Base-by-base conservation (phyloP, 2,329 filamentous ascomycete species). In the Elsinoe necatrix region DNA sequence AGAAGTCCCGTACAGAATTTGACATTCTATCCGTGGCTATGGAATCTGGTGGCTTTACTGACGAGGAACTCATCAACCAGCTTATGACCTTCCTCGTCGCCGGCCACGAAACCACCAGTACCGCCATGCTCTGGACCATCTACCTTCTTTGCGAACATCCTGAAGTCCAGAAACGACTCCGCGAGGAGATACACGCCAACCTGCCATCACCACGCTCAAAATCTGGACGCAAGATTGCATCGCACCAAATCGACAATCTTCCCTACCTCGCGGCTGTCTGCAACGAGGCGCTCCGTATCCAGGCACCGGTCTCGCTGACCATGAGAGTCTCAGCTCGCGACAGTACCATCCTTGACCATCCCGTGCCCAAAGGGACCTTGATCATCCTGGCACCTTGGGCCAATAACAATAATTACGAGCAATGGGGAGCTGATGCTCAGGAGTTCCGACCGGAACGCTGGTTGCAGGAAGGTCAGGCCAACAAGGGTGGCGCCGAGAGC, bases 11-110 rank as follows among this genome's bases (percentile, higher is more conserved):
- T 21, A 72, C 71, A 1, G 82, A 83, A 45, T 69, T 81, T 6
- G 89, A 95, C 68, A 93, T 95, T 58, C 75, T 95, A 31, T 89
- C 85, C 0, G 86, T 92, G 0, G 89, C 89, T 14, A 75, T 95
- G 48, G 80, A 85, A 66, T 89, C 83, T 37, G 87, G 86, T 47
- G 82, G 77, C 4, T 93, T 95, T 71, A 80, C 73, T 11, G 87
- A 93, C 60, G 86, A 89, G 50, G 83, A 89, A 59, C 80, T 95
- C n/a, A 81, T 89, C 34, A 86, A 93, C 68, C 89, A 95, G 71
- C 80, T 93, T 67, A 93, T 95, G 87, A 93, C 87, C 0, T 92
- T 93, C 73, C 79, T 93, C 5, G 85, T 85, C 0, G 88, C 88
- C 0, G 76, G 74, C 41, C 75, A 82, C 61, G 79, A 82, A 68